Conservation (phyloP, 345 rosid genomes). For the Populus ilicifolia region DNA sequence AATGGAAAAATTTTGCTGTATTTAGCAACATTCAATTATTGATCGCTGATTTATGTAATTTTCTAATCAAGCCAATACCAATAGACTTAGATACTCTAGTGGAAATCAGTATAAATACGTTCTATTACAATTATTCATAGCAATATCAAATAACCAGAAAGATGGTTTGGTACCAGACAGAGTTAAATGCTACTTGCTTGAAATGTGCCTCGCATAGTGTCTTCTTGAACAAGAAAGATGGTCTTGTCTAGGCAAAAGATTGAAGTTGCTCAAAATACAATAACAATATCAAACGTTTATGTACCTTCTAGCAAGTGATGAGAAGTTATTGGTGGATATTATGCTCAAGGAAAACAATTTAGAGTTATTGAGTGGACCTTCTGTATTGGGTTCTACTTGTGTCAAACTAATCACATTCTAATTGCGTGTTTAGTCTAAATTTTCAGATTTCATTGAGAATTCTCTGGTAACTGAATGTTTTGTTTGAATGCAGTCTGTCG, state of each 20-base stretch:
- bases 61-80: neutral
- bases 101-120: neutral
- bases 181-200: neutral
- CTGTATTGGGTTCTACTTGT: neutral
- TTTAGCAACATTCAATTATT: neutral
- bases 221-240: neutral
- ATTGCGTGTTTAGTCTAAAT: neutral
- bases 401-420: neutral
- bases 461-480: constrained; percentile 8
- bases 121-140: neutral
- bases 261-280: neutral
- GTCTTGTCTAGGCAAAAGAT: neutral
- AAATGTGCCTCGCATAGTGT: neutral
- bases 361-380: neutral
- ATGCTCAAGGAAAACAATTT: neutral
- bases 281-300: neutral
- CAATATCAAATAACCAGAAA: neutral
- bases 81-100: neutral
- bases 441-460: neutral
- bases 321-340: neutral
- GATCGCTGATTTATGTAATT: neutral
- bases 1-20: neutral
- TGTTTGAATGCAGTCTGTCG: constrained; percentile 65
- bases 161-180: neutral
- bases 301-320: neutral